These are phyloP conservation scores for Aspergillus saccharolyticus DNA, from an alignment of 495 filamentous ascomycete genomes.

Conservation along the genomic window DNA sequence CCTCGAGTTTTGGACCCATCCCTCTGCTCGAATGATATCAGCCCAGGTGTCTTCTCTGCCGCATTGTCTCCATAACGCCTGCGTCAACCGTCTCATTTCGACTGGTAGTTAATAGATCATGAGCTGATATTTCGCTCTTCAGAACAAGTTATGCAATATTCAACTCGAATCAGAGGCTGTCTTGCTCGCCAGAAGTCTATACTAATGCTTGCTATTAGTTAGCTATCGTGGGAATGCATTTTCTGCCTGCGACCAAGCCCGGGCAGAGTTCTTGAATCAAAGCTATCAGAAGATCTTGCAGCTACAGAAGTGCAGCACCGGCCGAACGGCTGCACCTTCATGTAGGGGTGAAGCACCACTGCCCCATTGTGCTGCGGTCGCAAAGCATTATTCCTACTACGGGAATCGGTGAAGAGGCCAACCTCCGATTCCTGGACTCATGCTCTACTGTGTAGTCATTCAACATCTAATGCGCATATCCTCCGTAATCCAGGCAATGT, in stretches of 20 bases:
- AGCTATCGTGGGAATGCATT: background rate
- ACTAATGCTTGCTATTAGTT: background rate
- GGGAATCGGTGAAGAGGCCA: background rate
- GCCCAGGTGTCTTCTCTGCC: slow-evolving; percentile 18
- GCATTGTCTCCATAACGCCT: slow-evolving; percentile 10
- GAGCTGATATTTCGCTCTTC: background rate
- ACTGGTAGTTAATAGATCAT: background rate
- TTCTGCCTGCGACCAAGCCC: background rate
- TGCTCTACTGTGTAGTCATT: background rate
- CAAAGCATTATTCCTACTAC: background rate
- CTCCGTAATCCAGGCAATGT: background rate
- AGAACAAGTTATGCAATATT: background rate
- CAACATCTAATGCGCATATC: background rate
- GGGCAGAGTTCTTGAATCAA: background rate
- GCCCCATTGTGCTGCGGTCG: background rate
- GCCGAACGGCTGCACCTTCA: background rate
- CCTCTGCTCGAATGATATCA: slow-evolving; percentile 16
- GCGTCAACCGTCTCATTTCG: slow-evolving; percentile 6
- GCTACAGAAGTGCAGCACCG: background rate
- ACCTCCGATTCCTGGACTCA: background rate
- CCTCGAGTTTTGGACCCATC: slow-evolving; percentile 9
- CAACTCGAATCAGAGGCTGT: slow-evolving; percentile 4
- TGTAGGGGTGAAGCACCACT: background rate
- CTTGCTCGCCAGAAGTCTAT: background rate
- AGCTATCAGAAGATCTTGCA: background rate